Evolutionary conservation across 2,329 filamentous ascomycete genomes (phyloP).

Genomic region (Hypoxylon sp.): DNA sequence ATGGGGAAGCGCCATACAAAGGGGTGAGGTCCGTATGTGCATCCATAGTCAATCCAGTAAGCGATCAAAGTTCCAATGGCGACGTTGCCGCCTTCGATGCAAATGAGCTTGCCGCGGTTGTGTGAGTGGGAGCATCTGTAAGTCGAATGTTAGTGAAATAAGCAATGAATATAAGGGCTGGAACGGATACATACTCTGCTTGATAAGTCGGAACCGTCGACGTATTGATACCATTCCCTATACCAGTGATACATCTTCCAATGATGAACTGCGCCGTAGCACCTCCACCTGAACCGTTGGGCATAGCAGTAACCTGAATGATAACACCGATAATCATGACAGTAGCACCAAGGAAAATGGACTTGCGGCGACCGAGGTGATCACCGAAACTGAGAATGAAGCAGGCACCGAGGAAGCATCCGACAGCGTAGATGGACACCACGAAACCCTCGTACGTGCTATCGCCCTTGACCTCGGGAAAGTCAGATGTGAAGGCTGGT

Average conservation of each 20-base stretch:
- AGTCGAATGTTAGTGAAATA: constrained; percentile 33
- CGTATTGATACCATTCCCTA: constrained; percentile 67
- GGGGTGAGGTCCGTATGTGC: constrained; percentile 53
- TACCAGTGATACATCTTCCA: constrained; percentile 65
- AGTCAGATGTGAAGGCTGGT: constrained; percentile 49
- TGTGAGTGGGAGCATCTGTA: constrained; percentile 60
- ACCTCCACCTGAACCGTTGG: constrained; percentile 57
- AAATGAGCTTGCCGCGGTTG: constrained; percentile 73
- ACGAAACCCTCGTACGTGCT: constrained; percentile 58
- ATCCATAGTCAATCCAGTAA: constrained; percentile 62
- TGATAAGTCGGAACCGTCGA: constrained; percentile 62
- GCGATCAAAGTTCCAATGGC: constrained; percentile 61
- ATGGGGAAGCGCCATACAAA: constrained; percentile 60
- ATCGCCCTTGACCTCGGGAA: constrained; percentile 54
- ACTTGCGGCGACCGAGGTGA: constrained; percentile 67
- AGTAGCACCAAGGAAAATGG: constrained; percentile 67
- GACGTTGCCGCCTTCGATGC: constrained; percentile 65
- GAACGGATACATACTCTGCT: constrained; percentile 52
- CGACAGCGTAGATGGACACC: constrained; percentile 60
- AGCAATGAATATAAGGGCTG: background rate
- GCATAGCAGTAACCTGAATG: constrained; percentile 66
- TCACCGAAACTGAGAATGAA: constrained; percentile 64
- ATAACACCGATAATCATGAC: constrained; percentile 71
- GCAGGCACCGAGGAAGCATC: constrained; percentile 60
- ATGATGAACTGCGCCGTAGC: constrained; percentile 65